phyloP scores from a whole-genome alignment of 148 eudicot species.

The Rhododendron ferrugineum region DNA sequence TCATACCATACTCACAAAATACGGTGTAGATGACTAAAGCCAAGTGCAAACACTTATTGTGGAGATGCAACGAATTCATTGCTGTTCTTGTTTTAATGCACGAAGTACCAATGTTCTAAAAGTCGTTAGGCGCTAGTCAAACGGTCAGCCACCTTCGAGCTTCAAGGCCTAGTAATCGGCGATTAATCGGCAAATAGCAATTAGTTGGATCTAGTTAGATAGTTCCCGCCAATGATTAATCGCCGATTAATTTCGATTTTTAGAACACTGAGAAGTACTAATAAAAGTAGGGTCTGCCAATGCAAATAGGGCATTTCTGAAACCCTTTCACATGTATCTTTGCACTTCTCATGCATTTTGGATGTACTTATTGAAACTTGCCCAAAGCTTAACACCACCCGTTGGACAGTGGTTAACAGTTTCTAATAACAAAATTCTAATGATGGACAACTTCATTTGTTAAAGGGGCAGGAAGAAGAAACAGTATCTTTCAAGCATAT shows the following conservation, averaged over 20 bases:
- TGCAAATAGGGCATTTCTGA: not conserved
- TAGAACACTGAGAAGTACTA: too few relatives aligned
- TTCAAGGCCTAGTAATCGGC: too few relatives aligned
- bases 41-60: not conserved
- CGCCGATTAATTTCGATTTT: too few relatives aligned
- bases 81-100: not conserved
- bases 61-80: not conserved
- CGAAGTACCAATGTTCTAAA: not conserved
- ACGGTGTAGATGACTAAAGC: not conserved
- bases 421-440: not conserved
- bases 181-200: too few relatives aligned
- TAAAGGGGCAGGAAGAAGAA: constrained; percentile 29
- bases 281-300: not conserved
- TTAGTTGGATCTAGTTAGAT: too few relatives aligned
- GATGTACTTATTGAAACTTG: not conserved
- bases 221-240: too few relatives aligned
- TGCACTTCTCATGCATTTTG: not conserved
- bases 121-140: too few relatives aligned
- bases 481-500: constrained; percentile 44
- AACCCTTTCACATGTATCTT: not conserved
- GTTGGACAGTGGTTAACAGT: not conserved
- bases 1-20: not conserved
- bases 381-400: not conserved
- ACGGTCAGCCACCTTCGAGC: too few relatives aligned
- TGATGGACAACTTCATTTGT: not conserved